Evolutionary conservation across 2,329 filamentous ascomycete species (phyloP), one percentile per base, ranked within the genome.

Genomic region (Sclerotinia spermophila): DNA sequence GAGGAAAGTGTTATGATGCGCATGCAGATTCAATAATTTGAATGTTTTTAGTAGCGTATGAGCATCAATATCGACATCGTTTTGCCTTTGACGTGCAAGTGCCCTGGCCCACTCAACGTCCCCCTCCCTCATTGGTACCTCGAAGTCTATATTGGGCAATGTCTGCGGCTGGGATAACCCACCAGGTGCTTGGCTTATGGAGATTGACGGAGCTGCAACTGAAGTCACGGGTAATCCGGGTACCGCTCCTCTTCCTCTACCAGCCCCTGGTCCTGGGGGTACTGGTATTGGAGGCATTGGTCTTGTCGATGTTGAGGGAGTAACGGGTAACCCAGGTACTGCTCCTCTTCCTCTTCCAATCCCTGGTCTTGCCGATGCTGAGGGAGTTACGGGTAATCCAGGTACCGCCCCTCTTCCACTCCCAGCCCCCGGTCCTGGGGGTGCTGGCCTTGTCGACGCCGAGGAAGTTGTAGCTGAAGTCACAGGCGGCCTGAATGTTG

Each of bases 1-100:
- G 6, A 2, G 2, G 19, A 62, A 62, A 5, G 15, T n/a, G 0
- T 45, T 1, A 30, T 8, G 2, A 13, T 15, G 15, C 2, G 5
- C 6, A 15, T 3, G 3, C 2, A 13, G 11, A 8, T 19, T 17
- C 5, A 45, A n/a, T 7, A 21, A 2, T 5, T 5, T 2, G 2
- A 45, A 33, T 24, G 44, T 35, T 24, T 1, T 7, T 6, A 62
- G 15, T 3, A 45, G 19, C 10, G 45, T 42, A 10, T 21, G 5
- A 21, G 27, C 42, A 11, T 11, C 24, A 30, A 62, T 7, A 35
- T 45, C 30, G 27, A 19, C 5, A 40, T 59, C 33, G 56, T 4
- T 0, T 17, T 40, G 35, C 44, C 27, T 45, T 30, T 30, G 11
- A 48, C 2, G 21, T 33, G 60, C 60, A 45, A 62, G 27, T 48